Evolutionary conservation across 2,329 filamentous ascomycete species (phyloP).

Genomic region (Fusarium sp.): DNA sequence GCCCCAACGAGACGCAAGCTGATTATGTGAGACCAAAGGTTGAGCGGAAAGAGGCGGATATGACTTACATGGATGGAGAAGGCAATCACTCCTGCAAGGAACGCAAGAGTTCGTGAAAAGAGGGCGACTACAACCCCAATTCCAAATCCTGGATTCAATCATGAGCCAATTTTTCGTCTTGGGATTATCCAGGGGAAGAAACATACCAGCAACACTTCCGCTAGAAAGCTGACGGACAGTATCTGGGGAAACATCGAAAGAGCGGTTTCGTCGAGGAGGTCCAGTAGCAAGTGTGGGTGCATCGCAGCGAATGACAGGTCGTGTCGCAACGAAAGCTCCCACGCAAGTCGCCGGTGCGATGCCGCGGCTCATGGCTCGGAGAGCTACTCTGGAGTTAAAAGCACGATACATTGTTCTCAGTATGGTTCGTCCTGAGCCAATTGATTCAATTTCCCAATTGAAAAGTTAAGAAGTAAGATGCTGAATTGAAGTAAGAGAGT

Average conservation of each 20-base stretch:
- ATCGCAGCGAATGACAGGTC: slow-evolving; percentile 47
- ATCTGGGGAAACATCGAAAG: slow-evolving; percentile 43
- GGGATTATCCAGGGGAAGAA: not conserved
- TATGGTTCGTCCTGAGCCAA: not conserved
- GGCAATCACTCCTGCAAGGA: slow-evolving; percentile 73
- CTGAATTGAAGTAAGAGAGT: slow-evolving; percentile 1
- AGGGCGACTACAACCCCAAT: slow-evolving; percentile 73
- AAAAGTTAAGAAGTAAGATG: not conserved
- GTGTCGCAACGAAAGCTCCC: slow-evolving; percentile 42
- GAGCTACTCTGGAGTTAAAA: slow-evolving; percentile 34
- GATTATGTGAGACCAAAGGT: slow-evolving; percentile 18
- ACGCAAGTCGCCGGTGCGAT: slow-evolving; percentile 46
- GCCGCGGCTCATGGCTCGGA: slow-evolving; percentile 44
- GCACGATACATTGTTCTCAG: slow-evolving; percentile 38
- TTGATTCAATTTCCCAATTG: slow-evolving; percentile 6
- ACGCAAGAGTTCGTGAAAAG: slow-evolving; percentile 76
- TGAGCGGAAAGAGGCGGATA: not conserved
- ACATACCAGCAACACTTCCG: slow-evolving; percentile 64
- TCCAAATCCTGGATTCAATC: slow-evolving; percentile 63
- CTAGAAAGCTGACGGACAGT: slow-evolving; percentile 63
- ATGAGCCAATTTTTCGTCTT: not conserved
- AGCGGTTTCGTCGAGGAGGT: slow-evolving; percentile 24
- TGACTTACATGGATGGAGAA: slow-evolving; percentile 70
- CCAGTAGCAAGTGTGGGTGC: slow-evolving; percentile 38
- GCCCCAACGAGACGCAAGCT: slow-evolving; percentile 59